Conservation (phyloP, 441 rosid genomes). For the Isatis lusitanica region DNA sequence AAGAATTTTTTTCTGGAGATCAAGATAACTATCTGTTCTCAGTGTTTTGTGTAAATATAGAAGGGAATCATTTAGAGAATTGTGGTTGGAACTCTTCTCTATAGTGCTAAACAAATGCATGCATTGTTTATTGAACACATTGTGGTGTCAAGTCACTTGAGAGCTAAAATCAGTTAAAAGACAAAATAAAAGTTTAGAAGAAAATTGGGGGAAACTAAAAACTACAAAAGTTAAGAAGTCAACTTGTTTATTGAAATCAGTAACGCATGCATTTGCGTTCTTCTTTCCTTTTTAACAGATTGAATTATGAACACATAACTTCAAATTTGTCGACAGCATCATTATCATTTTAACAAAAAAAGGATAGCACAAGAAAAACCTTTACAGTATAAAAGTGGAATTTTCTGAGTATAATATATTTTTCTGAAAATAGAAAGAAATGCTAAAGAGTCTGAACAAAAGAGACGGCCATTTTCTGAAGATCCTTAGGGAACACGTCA, state of each 20-base stretch:
- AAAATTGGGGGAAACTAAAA: no score
- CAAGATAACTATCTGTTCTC: no score
- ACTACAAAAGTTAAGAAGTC: no score
- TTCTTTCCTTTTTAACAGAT: background rate
- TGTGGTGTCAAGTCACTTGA: no score
- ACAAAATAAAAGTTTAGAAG: no score
- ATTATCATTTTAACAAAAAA: background rate
- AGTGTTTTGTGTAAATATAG: no score
- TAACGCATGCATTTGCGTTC: background rate
- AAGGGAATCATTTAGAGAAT: no score
- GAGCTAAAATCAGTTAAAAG: no score
- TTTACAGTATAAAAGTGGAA: background rate
- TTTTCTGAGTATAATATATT: background rate
- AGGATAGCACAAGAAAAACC: background rate
- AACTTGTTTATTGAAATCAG: background rate
- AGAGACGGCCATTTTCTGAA: slow-evolving; percentile 50
- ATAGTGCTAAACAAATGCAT: no score
- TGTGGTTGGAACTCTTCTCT: no score
- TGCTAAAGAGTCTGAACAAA: slow-evolving; percentile 46
- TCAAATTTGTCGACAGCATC: background rate
- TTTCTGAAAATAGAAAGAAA: slow-evolving; percentile 1
- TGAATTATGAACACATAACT: background rate
- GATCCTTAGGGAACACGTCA: slow-evolving; percentile 26
- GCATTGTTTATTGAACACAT: background rate
- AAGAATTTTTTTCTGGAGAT: no score